A percentile compares a stretch with the other conserved stretches of the same genome.
These are phyloP conservation scores for Cadophora gregata DNA, from an alignment of 2,329 filamentous ascomycete species.

Conservation along the genomic window DNA sequence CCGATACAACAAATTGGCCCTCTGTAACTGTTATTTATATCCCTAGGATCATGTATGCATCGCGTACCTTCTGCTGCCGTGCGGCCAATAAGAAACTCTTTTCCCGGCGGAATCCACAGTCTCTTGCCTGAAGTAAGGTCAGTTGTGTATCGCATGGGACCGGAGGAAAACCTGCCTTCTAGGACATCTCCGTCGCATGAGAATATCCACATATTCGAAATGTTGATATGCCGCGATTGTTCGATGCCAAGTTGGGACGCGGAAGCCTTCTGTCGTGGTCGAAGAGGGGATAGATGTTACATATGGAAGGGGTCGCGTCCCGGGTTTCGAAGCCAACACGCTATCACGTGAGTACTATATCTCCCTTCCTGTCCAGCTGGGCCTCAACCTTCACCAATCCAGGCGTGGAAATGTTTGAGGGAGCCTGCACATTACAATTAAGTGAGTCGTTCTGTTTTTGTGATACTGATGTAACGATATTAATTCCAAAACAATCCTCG, in stretches of 20 bases:
- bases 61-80: conserved; percentile 68
- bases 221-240: neutral
- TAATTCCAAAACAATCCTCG: neutral
- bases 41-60: conserved; percentile 15
- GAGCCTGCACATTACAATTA: neutral
- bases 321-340: neutral
- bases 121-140: conserved; percentile 60
- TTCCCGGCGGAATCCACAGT: conserved; percentile 86
- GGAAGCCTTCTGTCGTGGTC: neutral
- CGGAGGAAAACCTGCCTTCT: conserved; percentile 47
- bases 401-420: neutral
- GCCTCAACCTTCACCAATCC: neutral
- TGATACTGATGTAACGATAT: neutral
- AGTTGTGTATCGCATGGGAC: neutral
- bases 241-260: too few species aligned
- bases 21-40: conserved; percentile 50
- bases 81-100: conserved; percentile 84
- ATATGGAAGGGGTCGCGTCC: neutral
- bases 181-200: conserved; percentile 62
- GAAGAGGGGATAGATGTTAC: conserved; percentile 11
- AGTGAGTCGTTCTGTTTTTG: neutral
- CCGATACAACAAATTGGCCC: conserved; percentile 71
- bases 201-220: conserved; percentile 55
- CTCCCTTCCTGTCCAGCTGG: neutral
- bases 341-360: neutral